Evolutionary conservation across 2,329 filamentous ascomycete species (phyloP), one percentile per base, ranked within the genome.

Genomic region (Claviceps pusilla): DNA sequence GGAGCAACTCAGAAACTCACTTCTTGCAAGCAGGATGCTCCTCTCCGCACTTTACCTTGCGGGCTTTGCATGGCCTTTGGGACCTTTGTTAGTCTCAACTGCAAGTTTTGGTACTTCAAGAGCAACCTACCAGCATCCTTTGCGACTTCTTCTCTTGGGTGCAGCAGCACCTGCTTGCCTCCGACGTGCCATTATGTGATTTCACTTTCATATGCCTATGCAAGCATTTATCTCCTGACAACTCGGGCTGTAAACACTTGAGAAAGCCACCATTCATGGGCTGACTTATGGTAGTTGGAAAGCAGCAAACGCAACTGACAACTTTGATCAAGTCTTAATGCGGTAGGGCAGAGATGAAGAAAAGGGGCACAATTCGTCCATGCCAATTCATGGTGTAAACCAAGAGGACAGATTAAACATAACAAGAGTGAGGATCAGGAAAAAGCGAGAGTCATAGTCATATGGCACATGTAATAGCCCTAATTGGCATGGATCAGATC

Each of bases 11-110:
- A n/a, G 19, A 14, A 33, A 57, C 64, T 60, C 71, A 76, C 73
- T 89, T 89, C 50, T 77, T 63, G 68, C 87, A 91, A 57, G 68
- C 70, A 14, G 87, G 87, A 59, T 84, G 84, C 64, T 86, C 83
- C 67, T 91, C 87, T 58, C 84, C 86, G 69, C 87, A 91, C 73
- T 90, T 90, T 58, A 72, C 67, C 57, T 72, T 91, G 57, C 85
- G 78, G 58, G 78, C 78, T 71, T 90, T 90, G 72, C 87, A 90
- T 12, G 84, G 85, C 84, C 85, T 88, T 48, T 19, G 11, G 28
- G 7, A 12, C 10, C 19, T 24, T 46, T 24, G 31, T 46, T 24
- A 52, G 42, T 39, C 9, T 37, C n/a, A 19, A 35, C 29, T 37
- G 29, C n/a, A 12, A 12, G 16, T 37, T 2, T 31, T 42, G 16